Base-by-base conservation (phyloP, 257 asterid species). In the Solanum pennellii region DNA sequence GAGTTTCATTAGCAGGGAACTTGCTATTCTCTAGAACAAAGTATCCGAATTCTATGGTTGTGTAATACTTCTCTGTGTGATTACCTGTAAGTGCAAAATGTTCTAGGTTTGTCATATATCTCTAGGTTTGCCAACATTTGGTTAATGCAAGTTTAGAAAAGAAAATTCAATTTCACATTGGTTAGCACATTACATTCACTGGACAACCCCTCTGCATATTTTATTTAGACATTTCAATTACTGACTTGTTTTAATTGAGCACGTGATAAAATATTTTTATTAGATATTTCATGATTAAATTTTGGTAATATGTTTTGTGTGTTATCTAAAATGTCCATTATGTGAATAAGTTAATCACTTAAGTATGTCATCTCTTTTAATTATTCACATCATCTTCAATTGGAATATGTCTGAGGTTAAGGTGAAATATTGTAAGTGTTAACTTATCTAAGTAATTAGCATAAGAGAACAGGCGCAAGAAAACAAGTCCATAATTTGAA, bases 151-250 rank as follows among this genome's bases (percentile, higher is more conserved):
- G 39, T 13, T 41, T 13, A 42, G 83, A 76, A 42, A 25, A 44
- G 83, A n/a, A 39, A 74, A 76, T n/a, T 25, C 8, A n/a, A 23
- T 76, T 76, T 42, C 83, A 69, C 39, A 29, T 15, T 29, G 41
- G 42, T 69, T 69, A 29, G 72, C 33, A 12, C 14, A 23, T 23
- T 62, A 62, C 27, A 23, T 62, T 23, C 69, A 4, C 0, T 62
- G 0, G 69, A 23, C 3, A 62, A 20, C 27, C 13, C 25, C 27
- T 20, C 2, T 0, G 0, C 9, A 20, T 21, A 21, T 59, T 59
- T 21, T 20, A 6, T 52, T 8, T 20, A 62, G 71, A 0, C 2
- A 59, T 1, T 59, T 3, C 25, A 59, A 20, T 20, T 59, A 3
- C 2, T 6, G 25, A 56, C n/a, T 56, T 56, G n/a, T 56, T 52